phyloP scores from a whole-genome alignment of 495 filamentous ascomycete species.

The Peziza echinospora region DNA sequence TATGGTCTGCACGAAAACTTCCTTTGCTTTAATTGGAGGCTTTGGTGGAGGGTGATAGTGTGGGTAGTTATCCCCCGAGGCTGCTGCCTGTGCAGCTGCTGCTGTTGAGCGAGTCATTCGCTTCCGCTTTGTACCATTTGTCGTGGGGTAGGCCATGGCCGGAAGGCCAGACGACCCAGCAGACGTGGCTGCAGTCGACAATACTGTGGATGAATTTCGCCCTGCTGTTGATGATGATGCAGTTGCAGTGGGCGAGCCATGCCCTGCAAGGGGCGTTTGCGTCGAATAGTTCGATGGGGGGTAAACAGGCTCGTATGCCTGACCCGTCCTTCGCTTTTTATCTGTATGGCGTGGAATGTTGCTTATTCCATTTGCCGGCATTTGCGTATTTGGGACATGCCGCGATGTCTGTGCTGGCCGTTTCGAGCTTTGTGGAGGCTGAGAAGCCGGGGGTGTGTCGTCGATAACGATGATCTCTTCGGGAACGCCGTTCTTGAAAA shows the following conservation, averaged over 20 bases:
- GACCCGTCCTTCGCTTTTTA: slow-evolving; percentile 37
- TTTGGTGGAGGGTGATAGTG: slow-evolving; percentile 68
- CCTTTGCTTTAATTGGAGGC: slow-evolving; percentile 65
- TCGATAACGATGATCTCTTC: slow-evolving; percentile 93
- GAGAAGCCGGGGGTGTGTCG: slow-evolving; percentile 53
- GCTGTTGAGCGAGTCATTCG: slow-evolving; percentile 4
- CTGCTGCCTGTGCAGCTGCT: slow-evolving; percentile 21
- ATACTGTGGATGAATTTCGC: slow-evolving; percentile 40
- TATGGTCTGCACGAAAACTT: slow-evolving; percentile 65
- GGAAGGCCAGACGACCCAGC: slow-evolving; percentile 33
- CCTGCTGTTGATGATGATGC: slow-evolving; percentile 33
- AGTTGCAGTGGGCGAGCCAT: slow-evolving; percentile 42
- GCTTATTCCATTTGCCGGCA: slow-evolving; percentile 18
- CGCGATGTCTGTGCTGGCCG: slow-evolving; percentile 12
- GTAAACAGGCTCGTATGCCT: slow-evolving; percentile 43
- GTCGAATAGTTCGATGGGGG: slow-evolving; percentile 45
- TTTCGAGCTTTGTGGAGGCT: slow-evolving; percentile 19
- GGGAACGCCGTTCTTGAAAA: slow-evolving; percentile 81
- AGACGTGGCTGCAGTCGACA: slow-evolving; percentile 81
- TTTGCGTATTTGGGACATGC: too few species aligned
- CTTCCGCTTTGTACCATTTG: slow-evolving; percentile 49
- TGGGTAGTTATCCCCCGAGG: slow-evolving; percentile 44
- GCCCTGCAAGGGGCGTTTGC: slow-evolving; percentile 35
- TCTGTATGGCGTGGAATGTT: slow-evolving; percentile 31
- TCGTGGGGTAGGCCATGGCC: slow-evolving; percentile 32